Evolutionary conservation across 1,284 basidiomycete species (phyloP).

Genomic region (Schizophyllum commune): DNA sequence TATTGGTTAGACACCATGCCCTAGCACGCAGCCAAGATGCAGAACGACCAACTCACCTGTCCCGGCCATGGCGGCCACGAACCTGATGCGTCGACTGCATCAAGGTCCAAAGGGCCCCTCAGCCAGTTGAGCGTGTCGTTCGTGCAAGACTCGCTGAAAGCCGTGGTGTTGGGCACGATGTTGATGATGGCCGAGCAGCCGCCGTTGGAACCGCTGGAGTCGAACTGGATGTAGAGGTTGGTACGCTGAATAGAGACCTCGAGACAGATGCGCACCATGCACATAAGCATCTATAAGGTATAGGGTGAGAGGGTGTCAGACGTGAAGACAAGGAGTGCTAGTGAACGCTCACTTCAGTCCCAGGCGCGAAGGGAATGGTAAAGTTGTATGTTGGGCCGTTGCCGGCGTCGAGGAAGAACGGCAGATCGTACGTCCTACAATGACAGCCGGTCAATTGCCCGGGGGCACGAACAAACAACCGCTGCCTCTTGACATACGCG

Average conservation of each 20-base stretch:
- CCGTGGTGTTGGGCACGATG: constrained; percentile 33
- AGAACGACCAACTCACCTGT: constrained; percentile 13
- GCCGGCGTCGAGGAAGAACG: background rate
- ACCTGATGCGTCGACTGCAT: constrained; percentile 35
- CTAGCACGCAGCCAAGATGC: too few relatives aligned
- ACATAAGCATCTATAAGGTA: background rate
- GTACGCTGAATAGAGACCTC: background rate
- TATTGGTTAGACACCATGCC: background rate
- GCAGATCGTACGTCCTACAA: background rate
- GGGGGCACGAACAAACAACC: too few relatives aligned
- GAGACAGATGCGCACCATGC: background rate
- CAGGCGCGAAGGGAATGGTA: background rate
- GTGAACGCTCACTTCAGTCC: background rate
- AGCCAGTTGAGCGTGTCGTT: constrained; percentile 38
- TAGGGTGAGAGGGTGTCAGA: background rate
- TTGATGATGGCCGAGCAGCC: constrained; percentile 54
- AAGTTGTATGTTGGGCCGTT: background rate
- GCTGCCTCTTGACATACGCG: too few relatives aligned
- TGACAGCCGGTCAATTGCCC: too few relatives aligned
- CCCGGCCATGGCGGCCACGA: constrained; percentile 53
- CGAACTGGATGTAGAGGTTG: background rate
- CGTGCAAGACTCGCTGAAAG: constrained; percentile 29
- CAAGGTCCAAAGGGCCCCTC: constrained; percentile 32
- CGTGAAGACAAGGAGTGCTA: background rate
- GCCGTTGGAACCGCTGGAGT: background rate